These are phyloP conservation scores for Butyriboletus loyo DNA, from an alignment of 768 basidiomycete species.

Conservation along the genomic window DNA sequence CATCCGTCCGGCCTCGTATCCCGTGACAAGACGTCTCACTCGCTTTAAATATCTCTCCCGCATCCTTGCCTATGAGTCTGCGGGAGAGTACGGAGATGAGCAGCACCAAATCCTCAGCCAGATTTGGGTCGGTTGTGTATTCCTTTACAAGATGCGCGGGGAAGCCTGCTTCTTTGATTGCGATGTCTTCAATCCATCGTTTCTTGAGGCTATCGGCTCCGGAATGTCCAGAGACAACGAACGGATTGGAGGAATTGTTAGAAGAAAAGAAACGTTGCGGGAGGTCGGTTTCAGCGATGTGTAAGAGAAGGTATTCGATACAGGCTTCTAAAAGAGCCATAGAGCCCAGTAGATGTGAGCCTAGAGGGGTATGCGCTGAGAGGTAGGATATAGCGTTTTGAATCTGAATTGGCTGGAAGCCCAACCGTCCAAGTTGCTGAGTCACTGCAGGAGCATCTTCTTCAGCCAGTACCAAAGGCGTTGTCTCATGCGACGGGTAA, in stretches of 20 bases:
- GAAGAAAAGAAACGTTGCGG: slow-evolving; percentile 67
- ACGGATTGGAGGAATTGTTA: slow-evolving; percentile 65
- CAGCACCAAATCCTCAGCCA: slow-evolving; percentile 48
- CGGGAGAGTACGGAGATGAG: slow-evolving; percentile 56
- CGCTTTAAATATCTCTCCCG: slow-evolving; percentile 27
- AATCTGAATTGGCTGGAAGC: slow-evolving; percentile 59
- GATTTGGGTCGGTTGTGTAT: slow-evolving; percentile 36
- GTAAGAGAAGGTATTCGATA: slow-evolving; percentile 80
- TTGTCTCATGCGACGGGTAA: slow-evolving; percentile 42
- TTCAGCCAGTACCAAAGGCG: slow-evolving; percentile 36
- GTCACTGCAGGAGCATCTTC: slow-evolving; percentile 44
- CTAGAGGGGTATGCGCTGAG: slow-evolving; percentile 53
- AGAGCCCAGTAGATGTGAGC: slow-evolving; percentile 56
- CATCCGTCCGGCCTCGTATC: slow-evolving; percentile 30
- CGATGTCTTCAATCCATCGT: slow-evolving; percentile 79
- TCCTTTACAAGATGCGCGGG: slow-evolving; percentile 67
- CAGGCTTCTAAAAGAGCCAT: slow-evolving; percentile 70
- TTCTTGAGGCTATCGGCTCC: slow-evolving; percentile 61
- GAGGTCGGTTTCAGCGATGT: slow-evolving; percentile 84
- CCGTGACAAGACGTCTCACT: slow-evolving; percentile 27
- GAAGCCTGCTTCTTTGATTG: slow-evolving; percentile 81
- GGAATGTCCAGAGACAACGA: slow-evolving; percentile 62
- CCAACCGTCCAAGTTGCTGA: slow-evolving; percentile 57
- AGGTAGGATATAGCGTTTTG: slow-evolving; percentile 55
- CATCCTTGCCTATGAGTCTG: slow-evolving; percentile 49